These are phyloP conservation scores for Myxozyma mucilagina DNA, from an alignment of 805 yeast species.

Conservation along the genomic window DNA sequence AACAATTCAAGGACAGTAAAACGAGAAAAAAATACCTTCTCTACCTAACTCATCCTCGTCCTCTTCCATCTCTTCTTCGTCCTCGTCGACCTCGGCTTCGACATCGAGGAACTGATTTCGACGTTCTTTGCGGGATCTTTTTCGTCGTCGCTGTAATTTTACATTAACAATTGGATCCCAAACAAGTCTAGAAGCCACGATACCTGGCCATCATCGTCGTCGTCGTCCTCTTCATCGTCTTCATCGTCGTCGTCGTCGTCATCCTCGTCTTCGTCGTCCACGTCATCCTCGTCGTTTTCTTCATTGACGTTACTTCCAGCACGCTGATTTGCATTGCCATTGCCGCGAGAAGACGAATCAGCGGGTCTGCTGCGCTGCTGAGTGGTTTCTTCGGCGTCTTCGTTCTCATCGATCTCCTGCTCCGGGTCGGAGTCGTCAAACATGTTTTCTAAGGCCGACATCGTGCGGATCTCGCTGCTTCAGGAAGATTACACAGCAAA, in stretches of 20 bases:
- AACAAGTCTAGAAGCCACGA: constrained; percentile 47
- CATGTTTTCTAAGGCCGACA: constrained; percentile 30
- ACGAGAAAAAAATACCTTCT: constrained; percentile 58
- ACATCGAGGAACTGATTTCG: constrained; percentile 93
- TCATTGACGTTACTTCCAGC: constrained; percentile 19
- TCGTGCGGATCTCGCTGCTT: not conserved
- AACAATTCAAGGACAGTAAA: not conserved
- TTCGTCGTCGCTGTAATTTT: constrained; percentile 33
- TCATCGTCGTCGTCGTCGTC: constrained; percentile 93
- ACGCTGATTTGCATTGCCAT: constrained; percentile 22
- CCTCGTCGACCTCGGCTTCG: constrained; percentile 98
- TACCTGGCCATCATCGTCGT: constrained; percentile 84
- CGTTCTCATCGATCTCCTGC: constrained; percentile 15
- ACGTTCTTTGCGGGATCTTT: constrained; percentile 46
- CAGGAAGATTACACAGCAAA: not conserved
- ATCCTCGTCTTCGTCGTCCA: constrained; percentile 98
- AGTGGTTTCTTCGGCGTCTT: not conserved
- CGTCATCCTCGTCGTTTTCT: constrained; percentile 63
- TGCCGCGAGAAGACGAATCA: constrained; percentile 5
- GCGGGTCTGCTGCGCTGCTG: constrained; percentile 4
- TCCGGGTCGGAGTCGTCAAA: constrained; percentile 31
- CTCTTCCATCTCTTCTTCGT: constrained; percentile 89
- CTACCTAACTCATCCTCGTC: constrained; percentile 91
- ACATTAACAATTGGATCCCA: not conserved
- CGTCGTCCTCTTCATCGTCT: constrained; percentile 96